Base-by-base conservation (phyloP, 345 rosid genomes). In the Aquilaria sinensis region DNA sequence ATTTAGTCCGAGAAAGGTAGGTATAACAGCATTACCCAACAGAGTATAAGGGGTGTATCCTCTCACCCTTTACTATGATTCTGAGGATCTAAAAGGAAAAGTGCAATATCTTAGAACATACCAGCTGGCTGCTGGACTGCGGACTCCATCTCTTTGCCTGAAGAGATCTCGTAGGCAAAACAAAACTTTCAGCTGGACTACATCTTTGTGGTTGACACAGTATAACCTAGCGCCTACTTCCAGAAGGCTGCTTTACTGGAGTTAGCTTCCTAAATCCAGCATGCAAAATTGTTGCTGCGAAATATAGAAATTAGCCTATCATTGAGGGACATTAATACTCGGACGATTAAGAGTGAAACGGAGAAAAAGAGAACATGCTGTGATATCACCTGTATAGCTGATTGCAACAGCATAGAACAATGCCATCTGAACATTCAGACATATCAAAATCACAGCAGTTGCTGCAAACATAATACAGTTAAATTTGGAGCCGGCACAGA, bases 341-440 rank as follows among this genome's bases (percentile, higher is more conserved):
- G 53, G 64, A 9, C 31, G 46, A 66, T 51, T 9, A 6, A 55
- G 69, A 12, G 49, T 34, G 47, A 46, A 4, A 5, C 15, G 14
- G 52, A 66, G 47, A 46, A 4, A 5, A 23, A 16, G 52, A 66
- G 13, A 57, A 29, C 47, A 5, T 6, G 5, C 43, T 37, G 2
- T 3, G 43, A 37, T 1, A 9, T 62, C 73, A 94, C 99, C 97
- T 71, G 83, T 70, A 67, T 94, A 94, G 67, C 96, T 80, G 70
- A 88, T 70, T 1, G 61, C 76, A 46, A 94, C 62, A 6, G 96
- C 83, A 78, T 76, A 82, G 72, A 85, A 83, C 65, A 88, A 77
- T 65, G 97, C 96, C 91, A 80, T 82, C 75, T 86, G 99, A 56
- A 94, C 93, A 55, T 91, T 94, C 74, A 90, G 74, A 60, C 55